Conservation (phyloP, 1,284 basidiomycete species). For the Pisolithus thermaeus region DNA sequence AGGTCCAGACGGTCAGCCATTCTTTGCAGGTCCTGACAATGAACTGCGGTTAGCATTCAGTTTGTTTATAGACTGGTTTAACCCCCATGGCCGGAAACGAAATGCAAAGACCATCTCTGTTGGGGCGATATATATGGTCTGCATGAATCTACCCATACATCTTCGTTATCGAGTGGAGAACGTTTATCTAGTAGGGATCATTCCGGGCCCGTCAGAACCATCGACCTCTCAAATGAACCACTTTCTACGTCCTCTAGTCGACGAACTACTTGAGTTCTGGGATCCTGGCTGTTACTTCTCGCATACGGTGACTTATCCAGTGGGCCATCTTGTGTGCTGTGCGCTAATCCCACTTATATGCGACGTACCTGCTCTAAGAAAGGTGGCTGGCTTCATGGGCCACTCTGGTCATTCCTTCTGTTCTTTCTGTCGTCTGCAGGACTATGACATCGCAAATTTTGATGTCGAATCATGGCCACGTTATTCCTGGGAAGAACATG, state of each 20-base stretch:
- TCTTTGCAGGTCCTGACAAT: constrained; percentile 1
- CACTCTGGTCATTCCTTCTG: constrained; percentile 23
- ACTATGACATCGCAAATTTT: constrained; percentile 14
- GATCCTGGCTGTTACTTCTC: constrained; percentile 15
- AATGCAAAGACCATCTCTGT: constrained; percentile 13
- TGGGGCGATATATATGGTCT: constrained; percentile 19
- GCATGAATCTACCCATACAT: constrained; percentile 21
- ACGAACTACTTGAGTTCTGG: constrained; percentile 15
- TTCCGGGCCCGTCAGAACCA: constrained; percentile 18
- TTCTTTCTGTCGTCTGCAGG: constrained; percentile 20
- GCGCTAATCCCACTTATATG: constrained; percentile 20
- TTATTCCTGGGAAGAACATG: constrained; percentile 7
- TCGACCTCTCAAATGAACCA: constrained; percentile 14
- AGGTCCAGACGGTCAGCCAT: constrained; percentile 12
- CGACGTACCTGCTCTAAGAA: constrained; percentile 22
- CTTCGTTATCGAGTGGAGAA: constrained; percentile 22
- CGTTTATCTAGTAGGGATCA: constrained; percentile 23
- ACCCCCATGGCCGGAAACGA: constrained; percentile 17
- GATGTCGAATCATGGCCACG: constrained; percentile 10
- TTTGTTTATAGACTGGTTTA: constrained; percentile 19
- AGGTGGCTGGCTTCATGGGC: constrained; percentile 19
- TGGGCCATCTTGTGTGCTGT: constrained; percentile 2
- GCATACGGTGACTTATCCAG: constrained; percentile 8
- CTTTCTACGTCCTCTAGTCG: constrained; percentile 19
- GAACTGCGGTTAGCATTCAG: constrained; percentile 12